These are phyloP conservation scores for Pestalotiopsis sp. DNA, from an alignment of 2,329 filamentous ascomycete genomes.

Conservation along the genomic window DNA sequence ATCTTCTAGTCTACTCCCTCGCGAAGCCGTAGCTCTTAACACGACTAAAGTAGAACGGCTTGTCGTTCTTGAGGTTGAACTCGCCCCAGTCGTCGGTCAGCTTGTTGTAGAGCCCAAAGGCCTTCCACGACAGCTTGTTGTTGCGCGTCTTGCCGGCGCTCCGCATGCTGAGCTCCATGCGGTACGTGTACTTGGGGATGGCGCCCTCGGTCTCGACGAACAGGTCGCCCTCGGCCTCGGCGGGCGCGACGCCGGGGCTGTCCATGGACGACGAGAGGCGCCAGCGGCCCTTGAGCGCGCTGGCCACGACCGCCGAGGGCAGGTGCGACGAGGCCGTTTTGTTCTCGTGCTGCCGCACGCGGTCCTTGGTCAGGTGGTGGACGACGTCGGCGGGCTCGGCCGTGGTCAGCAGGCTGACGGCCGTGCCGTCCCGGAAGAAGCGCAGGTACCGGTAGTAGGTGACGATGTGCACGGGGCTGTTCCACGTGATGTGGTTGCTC, in stretches of 20 bases:
- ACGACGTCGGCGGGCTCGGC: conserved; percentile 85
- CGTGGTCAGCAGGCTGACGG: conserved; percentile 78
- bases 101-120: conserved; percentile 88
- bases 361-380: conserved; percentile 74
- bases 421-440: conserved; percentile 87
- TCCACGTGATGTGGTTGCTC: conserved; percentile 72
- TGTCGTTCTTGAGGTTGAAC: conserved; percentile 67
- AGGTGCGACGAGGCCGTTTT: conserved; percentile 35
- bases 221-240: conserved; percentile 64
- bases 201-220: conserved; percentile 86
- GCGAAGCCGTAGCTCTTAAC: conserved; percentile 61
- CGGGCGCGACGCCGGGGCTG: conserved; percentile 25
- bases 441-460: conserved; percentile 98
- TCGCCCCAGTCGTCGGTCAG: conserved; percentile 88
- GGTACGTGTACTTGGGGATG: conserved; percentile 76
- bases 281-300: conserved; percentile 62
- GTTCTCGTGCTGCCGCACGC: conserved; percentile 51
- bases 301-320: conserved; percentile 61
- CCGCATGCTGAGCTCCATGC: conserved; percentile 74
- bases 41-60: conserved; percentile 67
- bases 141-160: conserved; percentile 68
- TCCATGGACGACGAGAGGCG: conserved; percentile 38
- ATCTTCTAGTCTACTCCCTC: conserved; percentile 34
- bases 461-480: conserved; percentile 85
- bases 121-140: conserved; percentile 85